Base-by-base conservation (phyloP, 208 protist genomes). In the Acanthamoeba divionensis region DNA sequence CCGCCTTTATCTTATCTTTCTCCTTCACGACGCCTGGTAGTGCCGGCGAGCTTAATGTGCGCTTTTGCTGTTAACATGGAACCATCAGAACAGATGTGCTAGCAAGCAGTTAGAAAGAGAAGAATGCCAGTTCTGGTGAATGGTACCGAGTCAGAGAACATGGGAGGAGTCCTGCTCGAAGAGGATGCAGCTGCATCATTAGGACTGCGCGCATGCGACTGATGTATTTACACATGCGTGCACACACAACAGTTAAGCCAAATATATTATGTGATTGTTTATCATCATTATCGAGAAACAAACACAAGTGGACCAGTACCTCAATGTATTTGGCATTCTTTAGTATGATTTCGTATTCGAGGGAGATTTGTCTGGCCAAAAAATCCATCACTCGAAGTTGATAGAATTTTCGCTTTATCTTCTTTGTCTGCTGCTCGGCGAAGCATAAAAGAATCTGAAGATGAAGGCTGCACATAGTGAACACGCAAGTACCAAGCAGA, bases 281-380 rank as follows among this genome's bases (percentile, higher is more conserved):
- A 57, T 57, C 62, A 29, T 65, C 29, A 67, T 67, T 26, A 67
- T 26, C 3, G 60, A 36, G n/a, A 67, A 24, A 33, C 41, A 29
- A 36, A n/a, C 31, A 71, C 48, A n/a, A 13, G 12, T 4, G 18
- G 8, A 26, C n/a, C 36, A 31, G 77, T 48, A 67, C 77, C 55
- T 87, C 77, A 18, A 87, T 87, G 41, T 87, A 87, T 60, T 87
- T 33, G 8, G 77, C 77, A 26, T 87, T 87, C 55, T 87, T 87
- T 52, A 87, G 77, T 18, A 87, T 87, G 55, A 87, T 87, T 44
- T 87, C 77, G 31, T 87, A 87, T 41, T 87, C 77, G 36, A 87
- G 55, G 52, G 48, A 67, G 45, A 87, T 67, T 45, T 87, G 77
- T 21, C 77, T 33, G 33, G 41, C 77, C 26, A 87, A 52, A 52